Base-by-base conservation (phyloP, 768 basidiomycete species). In the Pisolithus tinctorius region DNA sequence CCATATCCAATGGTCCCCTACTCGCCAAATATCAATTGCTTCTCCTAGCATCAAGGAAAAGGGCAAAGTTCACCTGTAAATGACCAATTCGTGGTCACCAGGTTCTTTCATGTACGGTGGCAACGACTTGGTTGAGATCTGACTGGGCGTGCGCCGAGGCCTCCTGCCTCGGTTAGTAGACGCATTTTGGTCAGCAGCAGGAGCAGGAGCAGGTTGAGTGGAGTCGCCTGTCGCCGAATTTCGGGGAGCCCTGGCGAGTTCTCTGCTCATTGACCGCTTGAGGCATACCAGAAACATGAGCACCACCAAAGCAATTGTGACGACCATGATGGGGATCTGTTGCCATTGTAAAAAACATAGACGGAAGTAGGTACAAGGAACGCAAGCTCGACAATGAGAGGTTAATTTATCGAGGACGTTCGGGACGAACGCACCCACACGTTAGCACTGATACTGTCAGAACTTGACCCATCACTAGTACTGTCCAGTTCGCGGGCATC, bases 21-120 rank as follows among this genome's bases (percentile, higher is more conserved):
- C 52, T 23, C 16, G 25, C 52, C 31, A 31, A 43, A 47, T 47
- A 25, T 31, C 20, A 11, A 34, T 4, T 16, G 14, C 9, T 45
- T 45, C 8, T 34, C 34, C 13, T 34, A 13, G 5, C 34, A 11
- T 11, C 17, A 36, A 11, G 11, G 3, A 26, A 13, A 10, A 43
- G n/a, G 11, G 30, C 23, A 30, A 10, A 47, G 17, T 72, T 55
- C 53, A 79, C 77, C 76, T 64, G 41, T 67, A 72, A 47, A 92
- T 80, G 5, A 92, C 89, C 27, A 92, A 73, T 63, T 92, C 89
- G 37, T 83, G 74, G 45, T 89, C 89, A 14, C 88, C 88, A 0
- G 89, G 87, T 54, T 92, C 88, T 67, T 89, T 89, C 71, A 80
- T 86, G 58, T 92, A 92, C 27, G 75, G 79, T 5, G 89, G 89